These are phyloP conservation scores for Vachellia pachyceras DNA, from an alignment of 306 rosid genomes.

Conservation along the genomic window DNA sequence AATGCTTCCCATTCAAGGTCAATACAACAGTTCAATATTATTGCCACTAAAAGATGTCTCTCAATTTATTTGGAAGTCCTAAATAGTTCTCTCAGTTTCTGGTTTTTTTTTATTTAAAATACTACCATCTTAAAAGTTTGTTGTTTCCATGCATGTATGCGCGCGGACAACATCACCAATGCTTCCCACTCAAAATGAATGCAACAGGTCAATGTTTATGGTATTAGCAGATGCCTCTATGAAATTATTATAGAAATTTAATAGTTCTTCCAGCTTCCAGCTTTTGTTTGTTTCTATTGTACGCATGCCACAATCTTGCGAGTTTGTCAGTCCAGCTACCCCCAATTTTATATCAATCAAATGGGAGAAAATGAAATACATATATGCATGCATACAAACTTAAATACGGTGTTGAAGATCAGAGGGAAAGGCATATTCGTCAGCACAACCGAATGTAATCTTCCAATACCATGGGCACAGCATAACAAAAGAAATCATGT, in stretches of 20 bases:
- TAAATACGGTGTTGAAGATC: background rate
- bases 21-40: background rate
- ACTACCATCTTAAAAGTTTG: background rate
- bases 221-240: background rate
- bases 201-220: slow-evolving; percentile 2
- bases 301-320: background rate
- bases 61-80: background rate
- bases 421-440: slow-evolving; percentile 5
- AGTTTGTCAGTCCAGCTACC: background rate
- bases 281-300: background rate
- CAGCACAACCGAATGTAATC: slow-evolving; percentile 25
- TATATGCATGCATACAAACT: background rate
- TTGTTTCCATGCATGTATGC: background rate
- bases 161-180: background rate
- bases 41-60: slow-evolving; percentile 16
- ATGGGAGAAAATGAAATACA: background rate
- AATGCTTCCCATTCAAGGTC: slow-evolving; percentile 30
- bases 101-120: background rate
- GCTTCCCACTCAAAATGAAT: slow-evolving; percentile 30
- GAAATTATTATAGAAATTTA: slow-evolving; percentile 8
- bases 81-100: slow-evolving; percentile 4
- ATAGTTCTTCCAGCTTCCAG: background rate
- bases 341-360: background rate
- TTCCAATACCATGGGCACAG: slow-evolving; percentile 22
- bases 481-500: slow-evolving; percentile 14